Evolutionary conservation across 2,329 filamentous ascomycete species (phyloP).

Genomic region (Colletotrichum lini): DNA sequence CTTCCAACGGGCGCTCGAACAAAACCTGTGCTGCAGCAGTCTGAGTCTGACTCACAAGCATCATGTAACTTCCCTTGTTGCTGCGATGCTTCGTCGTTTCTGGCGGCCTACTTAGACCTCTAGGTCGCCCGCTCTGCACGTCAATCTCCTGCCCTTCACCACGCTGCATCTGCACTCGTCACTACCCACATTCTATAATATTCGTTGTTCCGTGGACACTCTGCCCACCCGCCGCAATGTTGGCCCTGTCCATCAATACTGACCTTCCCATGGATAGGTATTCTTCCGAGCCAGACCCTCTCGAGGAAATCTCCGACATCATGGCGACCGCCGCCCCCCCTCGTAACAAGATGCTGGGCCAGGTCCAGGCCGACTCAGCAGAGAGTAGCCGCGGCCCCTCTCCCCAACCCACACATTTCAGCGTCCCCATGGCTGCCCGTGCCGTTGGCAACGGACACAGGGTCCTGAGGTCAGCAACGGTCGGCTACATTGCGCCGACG

Average conservation of each 20-base stretch:
- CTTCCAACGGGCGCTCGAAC: conserved; percentile 27
- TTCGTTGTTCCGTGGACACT: conserved; percentile 22
- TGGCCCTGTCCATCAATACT: conserved; percentile 57
- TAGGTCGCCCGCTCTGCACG: conserved; percentile 15
- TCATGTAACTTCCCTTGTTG: conserved; percentile 40
- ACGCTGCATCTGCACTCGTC: background rate
- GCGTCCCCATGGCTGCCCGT: conserved; percentile 71
- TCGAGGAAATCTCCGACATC: conserved; percentile 50
- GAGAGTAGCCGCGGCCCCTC: conserved; percentile 78
- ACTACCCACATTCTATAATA: background rate
- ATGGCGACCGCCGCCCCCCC: conserved; percentile 52
- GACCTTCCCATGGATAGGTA: conserved; percentile 58
- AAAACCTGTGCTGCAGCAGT: conserved; percentile 27
- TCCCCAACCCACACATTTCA: conserved; percentile 89
- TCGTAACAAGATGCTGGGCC: conserved; percentile 59
- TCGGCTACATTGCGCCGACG: conserved; percentile 94
- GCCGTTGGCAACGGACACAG: conserved; percentile 75
- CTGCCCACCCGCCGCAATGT: conserved; percentile 49
- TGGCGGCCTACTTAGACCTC: conserved; percentile 36
- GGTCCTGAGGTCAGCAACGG: conserved; percentile 87
- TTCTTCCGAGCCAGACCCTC: conserved; percentile 57
- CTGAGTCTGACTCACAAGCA: conserved; percentile 37
- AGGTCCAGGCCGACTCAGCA: conserved; percentile 57
- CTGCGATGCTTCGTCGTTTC: conserved; percentile 32
- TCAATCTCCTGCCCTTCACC: conserved; percentile 8